A percentile compares a stretch with the other conserved stretches of the same genome.
Conservation (phyloP, 2,329 filamentous ascomycete genomes). For the Apiospora arundinis region DNA sequence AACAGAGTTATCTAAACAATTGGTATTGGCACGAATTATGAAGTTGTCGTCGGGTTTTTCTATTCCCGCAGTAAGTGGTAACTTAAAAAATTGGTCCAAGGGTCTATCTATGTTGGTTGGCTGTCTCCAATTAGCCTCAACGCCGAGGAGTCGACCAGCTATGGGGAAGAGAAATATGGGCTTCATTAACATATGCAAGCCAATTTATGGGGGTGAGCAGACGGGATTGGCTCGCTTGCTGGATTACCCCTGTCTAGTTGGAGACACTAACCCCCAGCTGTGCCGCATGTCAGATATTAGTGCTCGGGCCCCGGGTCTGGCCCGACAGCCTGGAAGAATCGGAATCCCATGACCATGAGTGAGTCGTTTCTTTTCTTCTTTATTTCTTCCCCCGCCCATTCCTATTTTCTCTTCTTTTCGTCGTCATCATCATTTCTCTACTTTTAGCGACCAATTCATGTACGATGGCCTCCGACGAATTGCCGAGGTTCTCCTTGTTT, state of each 20-base stretch:
- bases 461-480: neutral
- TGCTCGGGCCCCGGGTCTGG: neutral
- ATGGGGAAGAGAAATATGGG: too few relatives aligned
- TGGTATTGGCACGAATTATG: too few relatives aligned
- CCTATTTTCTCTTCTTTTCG: neutral
- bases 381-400: neutral
- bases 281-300: slow-evolving; percentile 14
- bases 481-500: neutral
- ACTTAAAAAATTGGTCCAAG: too few relatives aligned
- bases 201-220: neutral
- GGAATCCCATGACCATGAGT: neutral
- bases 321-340: neutral
- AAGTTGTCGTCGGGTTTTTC: too few relatives aligned
- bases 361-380: neutral
- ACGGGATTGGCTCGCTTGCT: neutral
- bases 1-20: too few relatives aligned
- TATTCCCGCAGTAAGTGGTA: too few relatives aligned
- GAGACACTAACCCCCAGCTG: slow-evolving; percentile 2
- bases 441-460: neutral
- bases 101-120: too few relatives aligned
- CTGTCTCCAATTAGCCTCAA: too few relatives aligned
- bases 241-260: neutral
- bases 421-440: neutral
- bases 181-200: too few relatives aligned
- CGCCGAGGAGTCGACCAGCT: too few relatives aligned